Evolutionary conservation across 106 monocot species (phyloP), one percentile per base, ranked within the genome.

Genomic region (Ottelia alismoides): DNA sequence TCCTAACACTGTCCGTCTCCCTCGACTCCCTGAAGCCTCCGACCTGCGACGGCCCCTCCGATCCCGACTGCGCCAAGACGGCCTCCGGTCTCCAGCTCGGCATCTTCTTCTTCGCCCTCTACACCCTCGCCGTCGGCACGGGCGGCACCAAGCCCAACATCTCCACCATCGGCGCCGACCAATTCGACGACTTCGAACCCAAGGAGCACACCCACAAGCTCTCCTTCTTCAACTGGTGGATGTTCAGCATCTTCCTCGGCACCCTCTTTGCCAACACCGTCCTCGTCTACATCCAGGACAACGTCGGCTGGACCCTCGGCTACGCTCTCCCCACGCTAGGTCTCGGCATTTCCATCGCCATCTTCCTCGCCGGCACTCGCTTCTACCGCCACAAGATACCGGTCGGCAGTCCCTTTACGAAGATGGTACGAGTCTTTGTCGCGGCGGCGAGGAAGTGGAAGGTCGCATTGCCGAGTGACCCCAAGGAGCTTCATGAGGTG

Each of bases 181-280:
- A 92, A 35, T 92, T 92, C 32, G 92, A 92, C 46, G 81, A 74
- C 11, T 82, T 74, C 49, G 68, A 86, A 53, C 62, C 76, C 0
- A 82, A 69, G 52, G 92, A 92, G 66, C 65, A 66, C 23, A 12
- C 28, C 24, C 78, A 79, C 28, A 92, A 86, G 72, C 61, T 86
- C 49, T 86, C 86, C 60, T 86, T 92, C 79, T 92, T 92, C 92
- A 92, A 92, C 63, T 92, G 92, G 92, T 92, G 92, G 92, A 86
- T 82, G 82, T 86, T 92, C 59, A 86, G 82, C 68, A 82, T 86
- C 65, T 92, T 79, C 59, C 62, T 82, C 19, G 92, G 92, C 32
- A 65, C 82, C 19, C 76, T 92, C 49, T 86, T 85, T 54, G 75
- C 92, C 40, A 69, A 65, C 63, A 79, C 74, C 16, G 71, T 86